Conservation (phyloP, 352 stramenopile genomes). For the Phytophthora ramorum region DNA sequence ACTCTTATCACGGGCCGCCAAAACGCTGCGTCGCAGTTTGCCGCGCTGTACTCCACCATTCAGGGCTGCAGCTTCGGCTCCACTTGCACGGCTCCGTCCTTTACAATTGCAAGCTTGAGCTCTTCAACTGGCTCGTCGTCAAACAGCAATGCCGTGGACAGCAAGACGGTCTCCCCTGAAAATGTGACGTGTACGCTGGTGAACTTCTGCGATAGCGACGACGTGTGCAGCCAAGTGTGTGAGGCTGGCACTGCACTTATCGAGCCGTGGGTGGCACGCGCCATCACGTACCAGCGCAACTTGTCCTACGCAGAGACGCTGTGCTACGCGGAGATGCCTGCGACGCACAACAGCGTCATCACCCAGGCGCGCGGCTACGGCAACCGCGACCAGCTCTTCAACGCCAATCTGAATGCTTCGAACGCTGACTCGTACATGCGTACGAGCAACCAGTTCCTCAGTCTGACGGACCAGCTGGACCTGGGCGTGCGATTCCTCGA, state of each 20-base stretch:
- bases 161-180: constrained; percentile 46
- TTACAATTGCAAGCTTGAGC: constrained; percentile 37
- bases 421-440: constrained; percentile 57
- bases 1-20: constrained; percentile 57
- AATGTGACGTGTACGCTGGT: constrained; percentile 58
- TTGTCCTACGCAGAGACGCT: constrained; percentile 67
- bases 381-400: constrained; percentile 76
- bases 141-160: constrained; percentile 14
- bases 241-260: constrained; percentile 59
- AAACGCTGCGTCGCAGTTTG: constrained; percentile 41
- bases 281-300: constrained; percentile 74
- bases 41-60: constrained; percentile 47
- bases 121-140: constrained; percentile 24
- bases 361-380: constrained; percentile 66
- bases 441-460: constrained; percentile 80
- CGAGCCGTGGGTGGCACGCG: constrained; percentile 65
- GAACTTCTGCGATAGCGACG: constrained; percentile 58
- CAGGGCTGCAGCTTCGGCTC: constrained; percentile 49
- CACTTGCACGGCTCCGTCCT: constrained; percentile 49
- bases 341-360: constrained; percentile 81
- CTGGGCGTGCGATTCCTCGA: constrained; percentile 77
- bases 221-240: constrained; percentile 70
- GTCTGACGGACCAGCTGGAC: constrained; percentile 74
- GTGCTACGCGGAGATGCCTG: constrained; percentile 70
- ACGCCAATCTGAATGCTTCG: constrained; percentile 52